Percentiles rank a stretch among this genome's conserved stretches.
Evolutionary conservation across 2,329 filamentous ascomycete species (phyloP).

Genomic region (Tothia fuscella): DNA sequence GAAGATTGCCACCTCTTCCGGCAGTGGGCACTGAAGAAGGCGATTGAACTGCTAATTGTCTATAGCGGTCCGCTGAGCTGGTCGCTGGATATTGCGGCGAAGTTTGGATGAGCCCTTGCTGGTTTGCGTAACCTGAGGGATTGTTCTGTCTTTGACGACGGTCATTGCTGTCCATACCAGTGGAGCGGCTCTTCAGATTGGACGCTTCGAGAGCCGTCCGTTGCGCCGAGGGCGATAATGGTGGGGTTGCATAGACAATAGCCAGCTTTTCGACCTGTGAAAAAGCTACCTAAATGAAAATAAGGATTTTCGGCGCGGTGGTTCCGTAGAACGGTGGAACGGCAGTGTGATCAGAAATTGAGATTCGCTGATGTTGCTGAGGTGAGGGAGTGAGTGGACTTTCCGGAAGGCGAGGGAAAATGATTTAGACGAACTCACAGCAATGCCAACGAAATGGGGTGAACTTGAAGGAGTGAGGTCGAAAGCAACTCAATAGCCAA

Average conservation of each 20-base stretch:
- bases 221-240: slow-evolving; percentile 54
- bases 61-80: slow-evolving; percentile 36
- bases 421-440: too few species aligned
- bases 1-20: slow-evolving; percentile 26
- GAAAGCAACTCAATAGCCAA: too few species aligned
- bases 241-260: slow-evolving; percentile 46
- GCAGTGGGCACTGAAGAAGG: slow-evolving; percentile 30
- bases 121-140: slow-evolving; percentile 49
- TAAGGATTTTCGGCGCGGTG: neutral
- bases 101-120: slow-evolving; percentile 35
- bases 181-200: slow-evolving; percentile 37
- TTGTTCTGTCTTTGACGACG: slow-evolving; percentile 65
- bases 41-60: slow-evolving; percentile 32
- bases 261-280: slow-evolving; percentile 48
- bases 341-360: too few species aligned
- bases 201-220: slow-evolving; percentile 46
- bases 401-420: too few species aligned
- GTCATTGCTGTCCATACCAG: slow-evolving; percentile 70
- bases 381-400: too few species aligned
- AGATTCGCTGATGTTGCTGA: too few species aligned
- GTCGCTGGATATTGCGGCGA: slow-evolving; percentile 31
- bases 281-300: slow-evolving; percentile 9
- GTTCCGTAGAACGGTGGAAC: neutral
- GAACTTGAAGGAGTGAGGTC: too few species aligned
- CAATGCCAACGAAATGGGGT: too few species aligned